These are phyloP conservation scores for Alternaria triticimaculans DNA, from an alignment of 2,329 filamentous ascomycete genomes.

Conservation along the genomic window DNA sequence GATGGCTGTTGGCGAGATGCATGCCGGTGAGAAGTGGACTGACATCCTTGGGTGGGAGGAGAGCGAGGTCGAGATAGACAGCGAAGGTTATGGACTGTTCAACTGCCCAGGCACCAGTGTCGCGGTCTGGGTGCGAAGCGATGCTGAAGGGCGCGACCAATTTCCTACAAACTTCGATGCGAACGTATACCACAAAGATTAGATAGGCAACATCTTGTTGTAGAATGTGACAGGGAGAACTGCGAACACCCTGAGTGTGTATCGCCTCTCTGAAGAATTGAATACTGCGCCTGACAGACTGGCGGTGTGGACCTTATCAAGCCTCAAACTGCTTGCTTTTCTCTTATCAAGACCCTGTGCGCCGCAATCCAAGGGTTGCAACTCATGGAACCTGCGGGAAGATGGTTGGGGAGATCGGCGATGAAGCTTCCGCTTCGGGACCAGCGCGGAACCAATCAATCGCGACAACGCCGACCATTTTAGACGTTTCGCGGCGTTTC, in stretches of 20 bases:
- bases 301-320: not conserved
- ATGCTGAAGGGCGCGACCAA: constrained; percentile 56
- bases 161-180: constrained; percentile 47
- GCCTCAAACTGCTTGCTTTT: constrained; percentile 1
- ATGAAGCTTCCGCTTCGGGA: not conserved
- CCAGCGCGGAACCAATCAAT: constrained; percentile 9
- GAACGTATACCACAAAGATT: constrained; percentile 41
- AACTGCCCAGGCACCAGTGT: constrained; percentile 58
- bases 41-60: constrained; percentile 65
- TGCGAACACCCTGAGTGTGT: not conserved
- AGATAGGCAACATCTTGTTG: not conserved
- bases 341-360: not conserved
- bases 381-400: constrained; percentile 15
- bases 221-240: not conserved
- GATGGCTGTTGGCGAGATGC: constrained; percentile 67
- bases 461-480: constrained; percentile 3
- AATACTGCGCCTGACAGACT: not conserved
- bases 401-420: constrained; percentile 8
- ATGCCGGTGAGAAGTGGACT: constrained; percentile 68
- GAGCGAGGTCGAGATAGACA: constrained; percentile 64
- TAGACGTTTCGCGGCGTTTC: constrained; percentile 15
- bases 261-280: not conserved
- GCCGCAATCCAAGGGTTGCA: not conserved
- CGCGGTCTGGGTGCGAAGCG: constrained; percentile 66
- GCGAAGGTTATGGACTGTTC: constrained; percentile 66